These are phyloP conservation scores for Bertia moriformis DNA, from an alignment of 2,329 filamentous ascomycete genomes.

Conservation along the genomic window DNA sequence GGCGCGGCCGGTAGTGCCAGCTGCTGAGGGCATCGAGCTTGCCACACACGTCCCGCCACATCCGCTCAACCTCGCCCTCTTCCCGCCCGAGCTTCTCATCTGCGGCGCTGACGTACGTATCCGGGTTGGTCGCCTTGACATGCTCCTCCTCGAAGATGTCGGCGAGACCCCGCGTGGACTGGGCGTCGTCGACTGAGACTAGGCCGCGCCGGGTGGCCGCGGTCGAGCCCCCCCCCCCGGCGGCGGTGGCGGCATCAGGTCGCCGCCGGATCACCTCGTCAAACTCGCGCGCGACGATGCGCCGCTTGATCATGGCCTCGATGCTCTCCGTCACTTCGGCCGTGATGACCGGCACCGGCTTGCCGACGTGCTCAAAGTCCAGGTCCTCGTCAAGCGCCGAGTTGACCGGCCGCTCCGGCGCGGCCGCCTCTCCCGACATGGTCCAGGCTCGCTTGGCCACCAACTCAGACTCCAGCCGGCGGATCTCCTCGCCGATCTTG, in stretches of 20 bases:
- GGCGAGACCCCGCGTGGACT: constrained; percentile 73
- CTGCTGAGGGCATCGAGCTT: constrained; percentile 81
- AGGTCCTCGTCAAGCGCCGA: constrained; percentile 88
- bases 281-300: constrained; percentile 79
- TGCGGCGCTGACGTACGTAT: constrained; percentile 63
- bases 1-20: constrained; percentile 90
- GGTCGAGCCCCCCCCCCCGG: constrained; percentile 5
- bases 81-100: constrained; percentile 73
- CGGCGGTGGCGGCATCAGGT: constrained; percentile 58
- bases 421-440: constrained; percentile 73
- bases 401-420: constrained; percentile 70
- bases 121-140: constrained; percentile 61
- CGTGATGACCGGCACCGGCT: constrained; percentile 87
- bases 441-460: constrained; percentile 87
- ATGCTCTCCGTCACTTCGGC: constrained; percentile 81
- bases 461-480: constrained; percentile 74
- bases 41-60: constrained; percentile 70
- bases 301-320: constrained; percentile 83
- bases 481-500: constrained; percentile 78
- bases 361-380: constrained; percentile 88
- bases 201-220: constrained; percentile 53
- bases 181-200: constrained; percentile 72
- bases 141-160: constrained; percentile 93
- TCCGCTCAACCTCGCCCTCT: constrained; percentile 64
- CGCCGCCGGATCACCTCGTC: constrained; percentile 77